Conservation (phyloP, 108 stramenopile species). For the Chaetoceros muelleri region DNA sequence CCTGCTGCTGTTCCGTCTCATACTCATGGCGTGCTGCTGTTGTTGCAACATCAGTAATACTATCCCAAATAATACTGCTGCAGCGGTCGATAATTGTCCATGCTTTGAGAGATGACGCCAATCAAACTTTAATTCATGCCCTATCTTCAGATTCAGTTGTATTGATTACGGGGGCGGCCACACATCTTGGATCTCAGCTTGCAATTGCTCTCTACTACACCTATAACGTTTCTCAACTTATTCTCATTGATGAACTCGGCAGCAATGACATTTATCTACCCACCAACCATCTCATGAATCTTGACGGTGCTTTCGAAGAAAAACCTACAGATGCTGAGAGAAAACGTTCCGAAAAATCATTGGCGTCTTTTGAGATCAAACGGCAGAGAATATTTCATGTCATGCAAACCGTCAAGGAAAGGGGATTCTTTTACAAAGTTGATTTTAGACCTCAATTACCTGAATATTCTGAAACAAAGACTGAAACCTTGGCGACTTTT, state of each 20-base stretch:
- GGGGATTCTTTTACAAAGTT: constrained; percentile 44
- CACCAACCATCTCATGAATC: not conserved
- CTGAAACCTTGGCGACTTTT: constrained; percentile 9
- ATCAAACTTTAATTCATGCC: not conserved
- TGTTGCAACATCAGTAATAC: no score
- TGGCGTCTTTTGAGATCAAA: constrained; percentile 61
- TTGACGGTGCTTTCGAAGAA: not conserved
- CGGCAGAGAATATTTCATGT: constrained; percentile 66
- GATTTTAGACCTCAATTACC: constrained; percentile 77
- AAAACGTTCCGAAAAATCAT: constrained; percentile 28
- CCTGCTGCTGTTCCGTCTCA: no score
- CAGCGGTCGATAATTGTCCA: no score
- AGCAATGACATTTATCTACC: constrained; percentile 10
- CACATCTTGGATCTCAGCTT: constrained; percentile 69
- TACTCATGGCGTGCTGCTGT: no score
- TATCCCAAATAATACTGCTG: no score
- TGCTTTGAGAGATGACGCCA: no score
- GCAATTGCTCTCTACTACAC: constrained; percentile 66
- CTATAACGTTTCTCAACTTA: constrained; percentile 42
- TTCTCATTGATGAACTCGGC: constrained; percentile 49
- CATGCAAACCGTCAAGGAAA: constrained; percentile 28
- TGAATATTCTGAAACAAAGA: constrained; percentile 32
- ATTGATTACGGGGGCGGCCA: constrained; percentile 72
- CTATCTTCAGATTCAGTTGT: constrained; percentile 42
- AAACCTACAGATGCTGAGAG: not conserved